Conservation (phyloP, 2,329 filamentous ascomycete genomes). For the Emmonsia crescens region DNA sequence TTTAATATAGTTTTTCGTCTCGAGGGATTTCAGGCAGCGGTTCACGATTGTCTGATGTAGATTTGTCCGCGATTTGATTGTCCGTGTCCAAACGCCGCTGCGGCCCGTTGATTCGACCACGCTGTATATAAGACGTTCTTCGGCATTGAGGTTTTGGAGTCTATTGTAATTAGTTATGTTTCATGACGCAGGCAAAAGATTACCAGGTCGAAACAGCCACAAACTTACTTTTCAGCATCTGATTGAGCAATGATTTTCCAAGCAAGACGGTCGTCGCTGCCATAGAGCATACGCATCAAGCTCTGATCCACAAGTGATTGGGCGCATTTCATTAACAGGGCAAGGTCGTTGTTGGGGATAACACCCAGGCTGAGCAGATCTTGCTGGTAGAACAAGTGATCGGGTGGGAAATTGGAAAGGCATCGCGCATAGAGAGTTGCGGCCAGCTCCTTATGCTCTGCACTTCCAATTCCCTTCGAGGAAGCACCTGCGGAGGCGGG, state of each 20-base stretch:
- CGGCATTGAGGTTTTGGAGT: slow-evolving; percentile 41
- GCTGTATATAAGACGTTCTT: slow-evolving; percentile 79
- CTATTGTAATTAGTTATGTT: slow-evolving; percentile 14
- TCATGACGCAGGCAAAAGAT: background rate
- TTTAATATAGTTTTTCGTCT: slow-evolving; percentile 70
- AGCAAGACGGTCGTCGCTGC: slow-evolving; percentile 32
- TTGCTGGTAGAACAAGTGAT: slow-evolving; percentile 37
- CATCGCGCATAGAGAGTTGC: slow-evolving; percentile 38
- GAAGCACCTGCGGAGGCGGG: slow-evolving; percentile 24
- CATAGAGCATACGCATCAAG: slow-evolving; percentile 36
- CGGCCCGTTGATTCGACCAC: slow-evolving; percentile 76
- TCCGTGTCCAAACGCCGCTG: slow-evolving; percentile 85
- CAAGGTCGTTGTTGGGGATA: slow-evolving; percentile 34
- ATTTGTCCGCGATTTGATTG: slow-evolving; percentile 66
- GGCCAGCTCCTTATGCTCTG: slow-evolving; percentile 29
- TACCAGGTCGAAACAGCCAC: too few species aligned
- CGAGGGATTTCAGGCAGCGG: slow-evolving; percentile 71
- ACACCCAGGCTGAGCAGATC: slow-evolving; percentile 35
- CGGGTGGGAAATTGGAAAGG: slow-evolving; percentile 26
- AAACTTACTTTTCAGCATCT: slow-evolving; percentile 38
- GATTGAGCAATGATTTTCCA: slow-evolving; percentile 40
- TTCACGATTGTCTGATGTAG: slow-evolving; percentile 76
- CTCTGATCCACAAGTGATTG: slow-evolving; percentile 37
- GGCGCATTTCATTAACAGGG: slow-evolving; percentile 34
- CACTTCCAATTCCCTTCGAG: slow-evolving; percentile 11